A percentile compares a stretch with the other conserved stretches of the same genome.
phyloP scores from a whole-genome alignment of 2,329 filamentous ascomycete species.

The Coleophoma eucalyptorum region DNA sequence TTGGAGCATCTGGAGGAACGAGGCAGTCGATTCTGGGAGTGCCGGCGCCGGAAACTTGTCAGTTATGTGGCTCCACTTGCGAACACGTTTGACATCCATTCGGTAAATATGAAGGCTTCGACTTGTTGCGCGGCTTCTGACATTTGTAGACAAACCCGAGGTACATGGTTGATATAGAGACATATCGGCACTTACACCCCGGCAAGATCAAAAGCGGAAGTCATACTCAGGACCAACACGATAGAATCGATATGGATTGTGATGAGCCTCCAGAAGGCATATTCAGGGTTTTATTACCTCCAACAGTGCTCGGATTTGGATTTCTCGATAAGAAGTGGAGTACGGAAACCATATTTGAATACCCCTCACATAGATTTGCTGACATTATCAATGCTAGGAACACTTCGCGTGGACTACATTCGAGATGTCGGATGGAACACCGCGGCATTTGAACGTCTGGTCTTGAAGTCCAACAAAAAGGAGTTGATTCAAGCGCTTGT shows the following conservation, averaged over 20 bases:
- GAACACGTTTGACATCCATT: too few species aligned
- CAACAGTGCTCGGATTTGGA: background rate
- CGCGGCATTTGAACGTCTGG: constrained; percentile 19
- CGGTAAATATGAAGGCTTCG: too few species aligned
- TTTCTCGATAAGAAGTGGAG: background rate
- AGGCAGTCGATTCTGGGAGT: too few species aligned
- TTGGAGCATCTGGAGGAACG: too few species aligned
- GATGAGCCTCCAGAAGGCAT: background rate
- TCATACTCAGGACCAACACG: background rate
- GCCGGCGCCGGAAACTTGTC: too few species aligned
- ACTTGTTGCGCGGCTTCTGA: background rate
- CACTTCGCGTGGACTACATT: constrained; percentile 3
- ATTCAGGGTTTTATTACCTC: background rate
- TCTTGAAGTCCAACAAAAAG: constrained; percentile 21
- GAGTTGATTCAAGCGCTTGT: constrained; percentile 20
- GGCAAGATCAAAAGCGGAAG: background rate
- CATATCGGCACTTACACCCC: background rate
- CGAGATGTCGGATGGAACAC: constrained; percentile 14
- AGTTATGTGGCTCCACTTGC: too few species aligned
- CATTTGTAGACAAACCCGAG: background rate
- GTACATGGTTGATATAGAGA: background rate
- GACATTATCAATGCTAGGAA: background rate
- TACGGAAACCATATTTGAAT: background rate
- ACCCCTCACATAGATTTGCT: background rate
- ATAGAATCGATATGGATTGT: background rate